These are phyloP conservation scores for Cephaloascus albidus DNA, from an alignment of 805 yeast genomes.

Conservation along the genomic window DNA sequence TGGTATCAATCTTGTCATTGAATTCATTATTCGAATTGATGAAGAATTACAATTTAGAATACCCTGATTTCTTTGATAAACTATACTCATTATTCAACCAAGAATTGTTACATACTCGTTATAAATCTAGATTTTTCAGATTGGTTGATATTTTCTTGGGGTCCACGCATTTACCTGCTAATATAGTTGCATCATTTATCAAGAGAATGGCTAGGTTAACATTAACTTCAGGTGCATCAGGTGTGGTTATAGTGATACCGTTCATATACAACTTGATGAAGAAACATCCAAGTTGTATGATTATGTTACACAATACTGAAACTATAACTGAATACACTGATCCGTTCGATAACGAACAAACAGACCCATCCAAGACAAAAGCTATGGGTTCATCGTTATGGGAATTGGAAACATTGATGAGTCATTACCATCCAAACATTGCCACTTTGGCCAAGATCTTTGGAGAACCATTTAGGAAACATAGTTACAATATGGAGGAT, in stretches of 20 bases:
- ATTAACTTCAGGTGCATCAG: constrained; percentile 76
- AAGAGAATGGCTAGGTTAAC: constrained; percentile 72
- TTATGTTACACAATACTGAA: constrained; percentile 57
- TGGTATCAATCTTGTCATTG: constrained; percentile 68
- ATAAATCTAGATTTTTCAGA: constrained; percentile 82
- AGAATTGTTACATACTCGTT: constrained; percentile 63
- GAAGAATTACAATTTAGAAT: constrained; percentile 75
- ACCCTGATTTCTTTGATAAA: constrained; percentile 82
- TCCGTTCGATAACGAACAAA: constrained; percentile 55
- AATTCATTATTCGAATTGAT: constrained; percentile 84
- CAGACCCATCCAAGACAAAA: constrained; percentile 67
- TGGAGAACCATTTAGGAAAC: constrained; percentile 83
- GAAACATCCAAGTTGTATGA: constrained; percentile 92
- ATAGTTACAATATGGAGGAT: constrained; percentile 84
- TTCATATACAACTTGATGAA: constrained; percentile 82
- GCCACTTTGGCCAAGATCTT: constrained; percentile 86
- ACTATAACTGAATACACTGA: constrained; percentile 33
- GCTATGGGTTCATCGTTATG: constrained; percentile 85
- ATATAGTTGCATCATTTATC: constrained; percentile 81
- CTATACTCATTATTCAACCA: constrained; percentile 75
- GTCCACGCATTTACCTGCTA: constrained; percentile 80
- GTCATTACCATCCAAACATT: constrained; percentile 92
- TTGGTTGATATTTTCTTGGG: constrained; percentile 76
- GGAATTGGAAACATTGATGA: constrained; percentile 76
- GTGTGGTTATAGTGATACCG: constrained; percentile 82